A percentile compares a stretch with the other conserved stretches of the same genome.
Conservation (phyloP, 306 rosid genomes). For the Cucurbita argyrosperma region DNA sequence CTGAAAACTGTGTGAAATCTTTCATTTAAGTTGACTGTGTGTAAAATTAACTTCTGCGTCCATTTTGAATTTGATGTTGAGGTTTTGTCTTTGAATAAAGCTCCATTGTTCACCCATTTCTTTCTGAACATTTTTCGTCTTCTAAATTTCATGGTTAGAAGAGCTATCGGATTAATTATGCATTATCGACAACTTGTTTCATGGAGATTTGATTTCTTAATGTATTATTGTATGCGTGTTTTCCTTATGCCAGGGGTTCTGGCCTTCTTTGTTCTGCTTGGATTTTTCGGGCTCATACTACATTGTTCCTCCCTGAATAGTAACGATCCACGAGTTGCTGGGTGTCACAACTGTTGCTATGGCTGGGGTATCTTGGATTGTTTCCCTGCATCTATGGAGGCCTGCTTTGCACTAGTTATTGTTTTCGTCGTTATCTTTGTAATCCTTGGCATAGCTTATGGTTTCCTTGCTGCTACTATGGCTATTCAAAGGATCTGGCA, state of each 20-base stretch:
- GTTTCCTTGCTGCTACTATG: conserved; percentile 95
- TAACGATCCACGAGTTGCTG: conserved; percentile 89
- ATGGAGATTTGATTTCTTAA: not conserved
- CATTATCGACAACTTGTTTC: not conserved
- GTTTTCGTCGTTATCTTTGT: conserved; percentile 94
- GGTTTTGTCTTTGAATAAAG: not conserved
- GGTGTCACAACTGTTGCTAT: conserved; percentile 97
- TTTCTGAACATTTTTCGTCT: not conserved
- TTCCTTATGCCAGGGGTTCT: conserved; percentile 51
- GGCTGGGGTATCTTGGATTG: conserved; percentile 99
- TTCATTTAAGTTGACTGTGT: not conserved
- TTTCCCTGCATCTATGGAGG: conserved; percentile 99
- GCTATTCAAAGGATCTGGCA: conserved; percentile 99
- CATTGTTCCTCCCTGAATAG: conserved; percentile 81
- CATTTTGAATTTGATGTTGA: not conserved
- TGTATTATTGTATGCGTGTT: not conserved
- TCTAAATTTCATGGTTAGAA: not conserved
- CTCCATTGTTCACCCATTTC: not conserved
- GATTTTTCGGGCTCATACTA: conserved; percentile 86
- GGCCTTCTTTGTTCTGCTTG: conserved; percentile 89
- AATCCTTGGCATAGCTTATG: conserved; percentile 93
- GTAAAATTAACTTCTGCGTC: not conserved
- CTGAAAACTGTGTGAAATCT: not conserved
- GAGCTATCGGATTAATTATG: not conserved
- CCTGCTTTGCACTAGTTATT: conserved; percentile 81